A percentile compares a stretch with the other conserved stretches of the same genome.
These are phyloP conservation scores for Bonnemaisonia californica DNA, from an alignment of 31 red algal species.

Conservation along the genomic window DNA sequence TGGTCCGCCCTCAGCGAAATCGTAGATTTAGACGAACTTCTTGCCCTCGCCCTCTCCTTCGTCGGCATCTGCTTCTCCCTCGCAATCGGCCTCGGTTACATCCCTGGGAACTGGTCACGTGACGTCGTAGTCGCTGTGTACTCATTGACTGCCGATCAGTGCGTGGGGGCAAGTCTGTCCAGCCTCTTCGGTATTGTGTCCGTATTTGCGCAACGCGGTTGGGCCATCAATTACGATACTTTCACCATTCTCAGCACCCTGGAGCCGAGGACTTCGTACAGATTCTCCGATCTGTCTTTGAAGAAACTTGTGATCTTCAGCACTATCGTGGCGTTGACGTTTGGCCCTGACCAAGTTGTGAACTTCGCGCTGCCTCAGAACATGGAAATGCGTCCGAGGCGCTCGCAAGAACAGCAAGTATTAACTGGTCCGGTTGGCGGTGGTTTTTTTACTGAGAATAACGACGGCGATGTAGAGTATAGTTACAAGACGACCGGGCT, in stretches of 20 bases:
- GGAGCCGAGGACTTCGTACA: background rate
- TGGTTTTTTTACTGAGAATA: background rate
- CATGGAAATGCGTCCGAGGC: background rate
- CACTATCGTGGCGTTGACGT: background rate
- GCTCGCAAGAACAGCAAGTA: background rate
- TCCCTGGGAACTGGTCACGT: background rate
- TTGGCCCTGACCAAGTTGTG: background rate
- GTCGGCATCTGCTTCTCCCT: background rate
- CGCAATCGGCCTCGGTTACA: background rate
- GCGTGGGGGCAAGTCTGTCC: background rate
- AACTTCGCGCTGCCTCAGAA: background rate
- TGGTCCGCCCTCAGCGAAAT: background rate
- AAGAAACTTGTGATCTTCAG: background rate
- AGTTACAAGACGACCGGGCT: background rate
- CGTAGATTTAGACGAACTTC: background rate
- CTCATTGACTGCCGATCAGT: background rate
- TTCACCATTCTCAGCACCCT: background rate
- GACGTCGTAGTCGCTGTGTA: background rate
- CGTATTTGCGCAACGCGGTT: background rate
- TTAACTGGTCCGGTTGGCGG: background rate
- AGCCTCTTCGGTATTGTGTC: background rate
- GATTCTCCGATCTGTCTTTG: background rate
- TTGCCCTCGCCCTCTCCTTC: background rate
- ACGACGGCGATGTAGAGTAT: background rate
- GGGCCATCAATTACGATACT: background rate